These are phyloP conservation scores for Naematelia encephala DNA, from an alignment of 768 basidiomycete species.

Conservation along the genomic window DNA sequence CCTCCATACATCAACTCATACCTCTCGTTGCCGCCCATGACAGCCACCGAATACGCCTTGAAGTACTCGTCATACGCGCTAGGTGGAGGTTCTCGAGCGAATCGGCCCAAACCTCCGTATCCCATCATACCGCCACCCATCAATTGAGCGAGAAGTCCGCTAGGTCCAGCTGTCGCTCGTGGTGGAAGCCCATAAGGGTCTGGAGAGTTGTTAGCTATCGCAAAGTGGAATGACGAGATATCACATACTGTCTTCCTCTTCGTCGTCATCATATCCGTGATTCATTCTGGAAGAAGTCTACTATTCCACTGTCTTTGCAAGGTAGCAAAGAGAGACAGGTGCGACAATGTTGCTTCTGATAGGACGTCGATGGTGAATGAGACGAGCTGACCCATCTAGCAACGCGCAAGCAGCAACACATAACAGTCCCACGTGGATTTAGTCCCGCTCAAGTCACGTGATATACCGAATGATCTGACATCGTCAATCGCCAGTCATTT, in stretches of 20 bases:
- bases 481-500: neutral
- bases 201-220: conserved; percentile 8
- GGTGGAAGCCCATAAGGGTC: conserved; percentile 25
- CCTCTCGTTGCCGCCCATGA: conserved; percentile 80
- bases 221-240: neutral
- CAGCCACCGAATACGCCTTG: conserved; percentile 91
- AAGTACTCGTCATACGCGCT: conserved; percentile 86
- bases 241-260: conserved; percentile 30
- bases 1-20: conserved; percentile 94
- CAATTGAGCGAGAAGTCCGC: conserved; percentile 36
- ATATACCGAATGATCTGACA: too few relatives aligned
- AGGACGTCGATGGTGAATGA: too few relatives aligned
- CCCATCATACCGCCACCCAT: conserved; percentile 45
- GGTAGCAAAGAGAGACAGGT: neutral
- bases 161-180: conserved; percentile 27
- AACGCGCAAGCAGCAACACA: too few relatives aligned
- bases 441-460: too few relatives aligned
- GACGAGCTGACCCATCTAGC: too few relatives aligned
- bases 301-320: neutral
- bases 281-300: conserved; percentile 24
- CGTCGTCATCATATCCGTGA: conserved; percentile 49
- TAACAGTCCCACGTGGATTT: too few relatives aligned
- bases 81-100: conserved; percentile 10
- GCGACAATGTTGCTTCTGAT: too few relatives aligned
- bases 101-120: conserved; percentile 17